Base-by-base conservation (phyloP, 352 stramenopile species). In the Phytophthora fragariaefolia region DNA sequence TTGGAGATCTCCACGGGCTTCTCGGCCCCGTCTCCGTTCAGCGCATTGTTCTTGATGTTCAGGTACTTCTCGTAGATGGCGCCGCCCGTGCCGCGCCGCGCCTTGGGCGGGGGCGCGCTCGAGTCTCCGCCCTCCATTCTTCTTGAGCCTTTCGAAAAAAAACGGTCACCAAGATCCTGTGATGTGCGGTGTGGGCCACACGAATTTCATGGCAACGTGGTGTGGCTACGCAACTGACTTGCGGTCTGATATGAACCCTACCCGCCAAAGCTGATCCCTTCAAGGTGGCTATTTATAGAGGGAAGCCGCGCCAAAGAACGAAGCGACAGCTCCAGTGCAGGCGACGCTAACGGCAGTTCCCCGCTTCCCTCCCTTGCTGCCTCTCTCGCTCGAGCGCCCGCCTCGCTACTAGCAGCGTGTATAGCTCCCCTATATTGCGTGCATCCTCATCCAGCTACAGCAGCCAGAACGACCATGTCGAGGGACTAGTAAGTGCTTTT, bases 401-500 rank as follows among this genome's bases (percentile, higher is more conserved):
- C 43, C 60, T 62, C 42, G 26, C 58, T 24, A 49, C 17, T 15
- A 60, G 18, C 24, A 55, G 18, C 50, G 48, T 42, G 27, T 15
- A 18, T 15, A 7, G 18, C 34, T 42, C 34, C 34, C 34, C 34
- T 42, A 12, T 18, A n/a, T 15, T 15, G 13, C 34, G 13, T 42
- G 13, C 10, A n/a, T 42, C 34, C 10, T 42, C 10, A 12, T 42
- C 34, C 13, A 42, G 34, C 18, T 27, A 4, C 20, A 67, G 38
- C 52, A 62, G 53, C 51, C 49, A 59, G 24, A 60, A 67, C 46
- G 43, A 73, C 66, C 69, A 94, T 94, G 86, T 92, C 86, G 28
- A 79, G 81, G 66, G 86, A 94, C 68, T 94, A 94, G 86, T 94
- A 66, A 60, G 77, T 75, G 26, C n/a, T n/a, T n/a, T n/a, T n/a